These are phyloP conservation scores for Coniochaeta sp. DNA, from an alignment of 2,329 filamentous ascomycete species.

Conservation along the genomic window DNA sequence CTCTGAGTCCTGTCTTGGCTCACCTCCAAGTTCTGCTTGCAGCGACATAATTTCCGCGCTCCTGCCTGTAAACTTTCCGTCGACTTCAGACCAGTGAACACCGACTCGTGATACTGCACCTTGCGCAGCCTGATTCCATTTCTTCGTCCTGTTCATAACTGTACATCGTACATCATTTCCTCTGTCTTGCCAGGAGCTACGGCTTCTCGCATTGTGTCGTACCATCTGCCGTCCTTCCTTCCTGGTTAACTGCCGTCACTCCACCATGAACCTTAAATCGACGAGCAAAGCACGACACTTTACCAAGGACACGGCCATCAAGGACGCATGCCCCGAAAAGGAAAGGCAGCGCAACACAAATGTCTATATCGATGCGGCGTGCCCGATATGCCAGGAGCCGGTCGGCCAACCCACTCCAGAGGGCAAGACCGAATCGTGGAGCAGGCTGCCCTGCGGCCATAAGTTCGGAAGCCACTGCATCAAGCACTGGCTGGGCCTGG, in stretches of 20 bases:
- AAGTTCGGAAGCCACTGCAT: constrained; percentile 34
- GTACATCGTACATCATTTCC: not conserved
- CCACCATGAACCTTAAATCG: not conserved
- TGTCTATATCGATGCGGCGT: constrained; percentile 12
- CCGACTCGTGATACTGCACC: not conserved
- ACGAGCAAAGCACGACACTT: not conserved
- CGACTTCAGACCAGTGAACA: not conserved
- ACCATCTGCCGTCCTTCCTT: not conserved
- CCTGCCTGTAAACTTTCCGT: too few relatives aligned
- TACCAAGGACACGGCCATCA: not conserved
- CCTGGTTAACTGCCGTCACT: not conserved
- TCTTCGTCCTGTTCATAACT: not conserved
- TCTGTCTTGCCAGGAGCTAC: not conserved
- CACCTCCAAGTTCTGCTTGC: not conserved
- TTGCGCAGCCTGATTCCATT: not conserved
- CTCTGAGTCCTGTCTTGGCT: not conserved
- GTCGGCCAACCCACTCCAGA: constrained; percentile 29
- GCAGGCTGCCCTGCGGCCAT: constrained; percentile 33
- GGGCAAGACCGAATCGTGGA: constrained; percentile 30
- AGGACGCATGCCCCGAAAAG: not conserved
- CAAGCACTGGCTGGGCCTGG: constrained; percentile 31
- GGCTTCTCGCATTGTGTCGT: not conserved
- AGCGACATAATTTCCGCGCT: not conserved
- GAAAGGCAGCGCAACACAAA: not conserved
- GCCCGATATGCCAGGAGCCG: constrained; percentile 35